A percentile compares a stretch with the other conserved stretches of the same genome.
Conservation (phyloP, 2,329 filamentous ascomycete species). For the Neodidymelliopsis sp. region DNA sequence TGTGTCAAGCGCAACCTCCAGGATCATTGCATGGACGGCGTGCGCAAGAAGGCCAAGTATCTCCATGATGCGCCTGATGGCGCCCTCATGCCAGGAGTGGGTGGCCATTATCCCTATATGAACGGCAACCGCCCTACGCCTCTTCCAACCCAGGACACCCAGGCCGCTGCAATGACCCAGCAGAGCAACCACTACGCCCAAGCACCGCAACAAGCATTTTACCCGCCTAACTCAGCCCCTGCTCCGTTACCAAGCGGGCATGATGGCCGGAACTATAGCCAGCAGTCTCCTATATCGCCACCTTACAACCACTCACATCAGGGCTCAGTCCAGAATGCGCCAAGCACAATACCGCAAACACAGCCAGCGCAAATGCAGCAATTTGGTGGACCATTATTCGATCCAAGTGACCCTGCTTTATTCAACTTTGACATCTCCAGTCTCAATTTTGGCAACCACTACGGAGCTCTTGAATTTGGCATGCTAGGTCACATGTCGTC, state of each 20-base stretch:
- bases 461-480: conserved; percentile 92
- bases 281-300: conserved; percentile 78
- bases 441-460: conserved; percentile 94
- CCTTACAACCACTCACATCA: conserved; percentile 69
- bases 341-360: conserved; percentile 51
- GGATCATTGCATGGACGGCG: conserved; percentile 92
- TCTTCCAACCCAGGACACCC: conserved; percentile 36
- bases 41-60: conserved; percentile 99
- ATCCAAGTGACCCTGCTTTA: conserved; percentile 87
- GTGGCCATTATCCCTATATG: conserved; percentile 69
- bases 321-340: conserved; percentile 56
- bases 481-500: conserved; percentile 97
- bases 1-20: conserved; percentile 94
- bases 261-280: conserved; percentile 64
- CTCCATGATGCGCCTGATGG: conserved; percentile 94
- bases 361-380: conserved; percentile 50
- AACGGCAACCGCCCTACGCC: conserved; percentile 56
- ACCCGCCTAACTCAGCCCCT: conserved; percentile 49
- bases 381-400: conserved; percentile 72
- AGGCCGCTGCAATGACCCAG: conserved; percentile 37
- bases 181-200: conserved; percentile 55
- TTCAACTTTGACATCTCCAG: conserved; percentile 97
- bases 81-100: conserved; percentile 84
- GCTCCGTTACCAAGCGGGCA: conserved; percentile 52
- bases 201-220: conserved; percentile 48